Base-by-base conservation (phyloP, 2,329 filamentous ascomycete species). In the Lecanicillium sp. region DNA sequence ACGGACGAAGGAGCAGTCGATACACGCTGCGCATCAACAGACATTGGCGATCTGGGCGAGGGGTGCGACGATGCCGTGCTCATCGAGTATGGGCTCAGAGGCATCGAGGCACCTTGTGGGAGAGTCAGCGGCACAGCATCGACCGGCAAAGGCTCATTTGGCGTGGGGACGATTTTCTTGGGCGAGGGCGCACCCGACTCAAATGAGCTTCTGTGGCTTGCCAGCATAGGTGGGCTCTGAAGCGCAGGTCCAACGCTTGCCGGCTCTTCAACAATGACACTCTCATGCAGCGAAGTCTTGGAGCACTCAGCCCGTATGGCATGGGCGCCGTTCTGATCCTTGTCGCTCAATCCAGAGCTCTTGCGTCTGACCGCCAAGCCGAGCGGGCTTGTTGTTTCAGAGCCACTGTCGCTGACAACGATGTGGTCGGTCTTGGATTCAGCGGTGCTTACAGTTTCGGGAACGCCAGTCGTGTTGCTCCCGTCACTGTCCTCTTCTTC, bases 1-100 rank as follows among this genome's bases (percentile, higher is more conserved):
- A 84, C 71, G 0, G 86, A 90, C 1, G 86, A 90, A 5, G 84
- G 81, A 2, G 86, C 83, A 2, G 86, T 90, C 5, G 85, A 87
- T 23, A 89, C 78, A 17, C 84, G 78, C 45, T 86, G 83, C 1
- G 79, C 79, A 53, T 90, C 86, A 48, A 87, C 82, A 4, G 80
- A 83, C 64, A 86, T 71, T 50, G 82, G 72, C 51, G 84, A 78
- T 45, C 84, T 78, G 0, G 86, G 86, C 5, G 86, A 89, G 1
- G 85, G 77, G 59, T 83, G 75, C 0, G 86, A 86, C 1, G 86
- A 80, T 42, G 81, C 71, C 53, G 79, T 75, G 43, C 78, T 76
- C 51, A 79, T 77, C 33, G 86, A 78, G 45, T 83, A 81, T 8
- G 85, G 83, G 63, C 84, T 82, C 53, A 78, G 62, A n/a, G 79